phyloP scores from a whole-genome alignment of 306 rosid genomes.

The Lathyrus tuberosus region DNA sequence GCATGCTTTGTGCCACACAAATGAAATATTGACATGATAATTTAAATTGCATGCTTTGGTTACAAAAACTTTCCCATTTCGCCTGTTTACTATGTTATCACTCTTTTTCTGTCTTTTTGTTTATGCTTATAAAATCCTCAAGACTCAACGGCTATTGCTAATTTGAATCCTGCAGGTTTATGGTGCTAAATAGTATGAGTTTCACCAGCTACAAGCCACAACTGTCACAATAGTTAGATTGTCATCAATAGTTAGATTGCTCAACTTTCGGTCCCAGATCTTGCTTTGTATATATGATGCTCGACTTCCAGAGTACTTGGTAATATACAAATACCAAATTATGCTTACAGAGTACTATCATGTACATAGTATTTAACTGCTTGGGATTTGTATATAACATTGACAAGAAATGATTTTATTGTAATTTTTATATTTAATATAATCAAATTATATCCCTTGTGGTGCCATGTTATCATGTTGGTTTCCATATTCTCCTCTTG shows the following conservation, averaged over 20 bases:
- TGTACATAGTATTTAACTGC: constrained; percentile 26
- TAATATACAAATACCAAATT: constrained; percentile 5
- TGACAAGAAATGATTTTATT: no score
- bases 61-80: constrained; percentile 1
- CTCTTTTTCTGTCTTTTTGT: constrained; percentile 6
- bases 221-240: no score
- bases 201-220: constrained; percentile 37
- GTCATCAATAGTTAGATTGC: constrained; percentile 35
- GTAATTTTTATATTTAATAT: no score
- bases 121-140: constrained; percentile 29
- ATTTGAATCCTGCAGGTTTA: constrained; percentile 64
- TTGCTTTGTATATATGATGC: constrained; percentile 4
- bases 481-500: no score
- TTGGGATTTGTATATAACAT: neutral
- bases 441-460: no score
- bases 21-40: constrained; percentile 12
- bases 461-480: no score
- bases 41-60: constrained; percentile 15
- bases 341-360: constrained; percentile 4
- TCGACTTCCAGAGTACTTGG: constrained; percentile 16
- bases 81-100: neutral
- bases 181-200: constrained; percentile 46
- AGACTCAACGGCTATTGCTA: neutral
- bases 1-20: constrained; percentile 26
- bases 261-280: constrained; percentile 31